These are phyloP conservation scores for Wickerhamiella infanticola DNA, from an alignment of 1,139 yeast genomes.

Conservation along the genomic window DNA sequence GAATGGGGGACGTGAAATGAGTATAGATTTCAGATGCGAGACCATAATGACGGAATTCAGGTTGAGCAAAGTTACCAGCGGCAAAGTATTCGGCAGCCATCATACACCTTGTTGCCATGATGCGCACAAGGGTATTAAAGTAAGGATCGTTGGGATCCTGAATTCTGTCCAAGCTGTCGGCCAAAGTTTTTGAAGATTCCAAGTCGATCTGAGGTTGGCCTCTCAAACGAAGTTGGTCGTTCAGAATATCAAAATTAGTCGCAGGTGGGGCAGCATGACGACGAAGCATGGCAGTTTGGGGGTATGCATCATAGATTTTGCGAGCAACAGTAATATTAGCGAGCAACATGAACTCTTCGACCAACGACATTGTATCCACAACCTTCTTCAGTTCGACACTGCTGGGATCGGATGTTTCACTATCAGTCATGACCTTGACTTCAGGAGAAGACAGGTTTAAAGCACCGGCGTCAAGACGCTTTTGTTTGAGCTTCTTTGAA, in stretches of 20 bases:
- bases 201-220: conserved; percentile 58
- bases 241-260: conserved; percentile 74
- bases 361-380: conserved; percentile 84
- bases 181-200: conserved; percentile 80
- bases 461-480: conserved; percentile 89
- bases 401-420: conserved; percentile 93
- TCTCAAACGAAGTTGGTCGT: conserved; percentile 76
- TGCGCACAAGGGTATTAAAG: conserved; percentile 84
- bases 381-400: conserved; percentile 86
- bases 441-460: conserved; percentile 94
- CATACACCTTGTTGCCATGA: conserved; percentile 98
- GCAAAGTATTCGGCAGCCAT: conserved; percentile 98
- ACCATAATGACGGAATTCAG: conserved; percentile 96
- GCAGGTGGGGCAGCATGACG: conserved; percentile 96
- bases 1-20: conserved; percentile 95
- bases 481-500: conserved; percentile 72
- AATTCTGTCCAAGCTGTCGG: conserved; percentile 85
- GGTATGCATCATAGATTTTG: conserved; percentile 80
- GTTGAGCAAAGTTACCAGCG: conserved; percentile 78
- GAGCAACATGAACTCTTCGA: conserved; percentile 95
- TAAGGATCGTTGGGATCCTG: conserved; percentile 70
- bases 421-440: conserved; percentile 92
- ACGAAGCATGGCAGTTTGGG: conserved; percentile 92
- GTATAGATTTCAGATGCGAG: conserved; percentile 95
- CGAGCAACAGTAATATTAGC: conserved; percentile 95